These are phyloP conservation scores for Blastocystis hominis DNA, from an alignment of 352 stramenopile species.

Conservation along the genomic window DNA sequence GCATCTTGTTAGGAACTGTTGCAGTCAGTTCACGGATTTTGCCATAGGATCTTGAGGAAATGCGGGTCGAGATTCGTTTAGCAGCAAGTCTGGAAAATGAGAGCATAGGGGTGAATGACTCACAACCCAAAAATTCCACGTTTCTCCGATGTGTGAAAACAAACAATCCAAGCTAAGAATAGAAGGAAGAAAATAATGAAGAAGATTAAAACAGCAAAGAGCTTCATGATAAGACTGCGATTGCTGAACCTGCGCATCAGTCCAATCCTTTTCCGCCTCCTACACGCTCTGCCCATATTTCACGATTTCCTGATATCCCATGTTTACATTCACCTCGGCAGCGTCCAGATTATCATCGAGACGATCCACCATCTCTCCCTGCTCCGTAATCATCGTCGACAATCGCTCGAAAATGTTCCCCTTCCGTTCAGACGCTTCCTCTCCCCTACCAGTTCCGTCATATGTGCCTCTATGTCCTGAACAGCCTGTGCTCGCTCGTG, in stretches of 20 bases:
- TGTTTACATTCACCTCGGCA: conserved; percentile 41
- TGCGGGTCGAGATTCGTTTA: background rate
- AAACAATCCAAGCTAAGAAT: conserved; percentile 39
- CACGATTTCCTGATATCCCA: conserved; percentile 51
- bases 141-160: background rate
- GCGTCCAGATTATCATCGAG: conserved; percentile 54
- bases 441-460: conserved; percentile 5
- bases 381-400: conserved; percentile 48
- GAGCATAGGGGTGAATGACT: background rate
- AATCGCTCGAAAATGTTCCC: conserved; percentile 44
- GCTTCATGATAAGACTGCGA: conserved; percentile 41
- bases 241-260: conserved; percentile 35
- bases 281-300: conserved; percentile 57
- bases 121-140: background rate
- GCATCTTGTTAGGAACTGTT: conserved; percentile 8
- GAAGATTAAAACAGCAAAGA: conserved; percentile 49
- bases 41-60: conserved; percentile 14
- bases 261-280: too few relatives aligned
- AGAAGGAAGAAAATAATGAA: conserved; percentile 57
- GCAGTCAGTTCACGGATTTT: conserved; percentile 25
- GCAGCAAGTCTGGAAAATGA: background rate
- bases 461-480: conserved; percentile 40
- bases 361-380: conserved; percentile 53
- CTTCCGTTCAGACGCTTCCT: background rate
- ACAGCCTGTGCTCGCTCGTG: conserved; percentile 52